Percentiles rank a stretch among this genome's conserved stretches.
These are phyloP conservation scores for Colletotrichum orbiculare DNA, from an alignment of 2,329 filamentous ascomycete genomes.

Conservation along the genomic window DNA sequence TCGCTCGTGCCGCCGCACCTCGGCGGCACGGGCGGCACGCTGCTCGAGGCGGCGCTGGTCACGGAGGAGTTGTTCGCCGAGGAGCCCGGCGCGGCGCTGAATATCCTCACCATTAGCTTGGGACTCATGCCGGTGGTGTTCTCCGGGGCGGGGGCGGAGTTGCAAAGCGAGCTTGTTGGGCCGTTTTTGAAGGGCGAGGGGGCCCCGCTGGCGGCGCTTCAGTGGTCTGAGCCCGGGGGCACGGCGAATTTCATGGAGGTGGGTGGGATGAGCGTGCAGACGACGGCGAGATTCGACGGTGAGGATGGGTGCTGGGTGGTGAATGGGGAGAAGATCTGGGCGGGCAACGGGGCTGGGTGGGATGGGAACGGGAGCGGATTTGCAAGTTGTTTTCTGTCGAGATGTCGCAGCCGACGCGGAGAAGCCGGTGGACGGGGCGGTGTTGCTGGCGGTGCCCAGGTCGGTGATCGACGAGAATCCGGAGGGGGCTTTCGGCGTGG, in stretches of 20 bases:
- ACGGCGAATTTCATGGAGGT: conserved; percentile 64
- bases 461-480: conserved; percentile 58
- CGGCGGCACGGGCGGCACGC: conserved; percentile 56
- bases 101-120: conserved; percentile 62
- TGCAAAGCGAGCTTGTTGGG: conserved; percentile 54
- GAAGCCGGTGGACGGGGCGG: conserved; percentile 48
- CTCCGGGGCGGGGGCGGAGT: conserved; percentile 48
- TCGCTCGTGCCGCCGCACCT: conserved; percentile 56
- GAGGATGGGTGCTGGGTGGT: conserved; percentile 58
- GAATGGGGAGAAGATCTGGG: conserved; percentile 68
- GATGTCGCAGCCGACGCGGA: conserved; percentile 41
- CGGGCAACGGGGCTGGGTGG: conserved; percentile 65
- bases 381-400: conserved; percentile 64
- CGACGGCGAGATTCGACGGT: conserved; percentile 59
- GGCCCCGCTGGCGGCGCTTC: conserved; percentile 60
- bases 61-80: conserved; percentile 65
- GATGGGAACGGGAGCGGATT: conserved; percentile 62
- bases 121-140: conserved; percentile 63
- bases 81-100: conserved; percentile 60
- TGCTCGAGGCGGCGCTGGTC: conserved; percentile 61
- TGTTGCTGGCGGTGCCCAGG: conserved; percentile 62
- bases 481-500: conserved; percentile 54
- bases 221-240: conserved; percentile 63
- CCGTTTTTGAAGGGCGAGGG: conserved; percentile 59
- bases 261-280: conserved; percentile 59